Evolutionary conservation across 495 filamentous ascomycete genomes (phyloP), one percentile per base, ranked within the genome.

Genomic region (Hypomontagnella monticulosa): DNA sequence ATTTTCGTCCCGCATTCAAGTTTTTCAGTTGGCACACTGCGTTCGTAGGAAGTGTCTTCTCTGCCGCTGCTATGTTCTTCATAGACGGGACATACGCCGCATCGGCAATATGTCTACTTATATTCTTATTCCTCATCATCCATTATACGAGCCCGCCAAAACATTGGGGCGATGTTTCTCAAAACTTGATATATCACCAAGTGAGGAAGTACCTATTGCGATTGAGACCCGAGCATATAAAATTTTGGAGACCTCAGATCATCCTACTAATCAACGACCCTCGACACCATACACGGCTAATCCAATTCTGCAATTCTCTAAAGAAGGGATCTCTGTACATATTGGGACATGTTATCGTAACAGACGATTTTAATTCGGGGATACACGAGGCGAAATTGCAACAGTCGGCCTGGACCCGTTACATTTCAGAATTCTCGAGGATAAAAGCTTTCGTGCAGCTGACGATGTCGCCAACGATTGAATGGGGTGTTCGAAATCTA

Each of bases 381-480:
- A 91, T 96, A 33, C 86, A 89, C 2, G 92, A 96, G 80, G 91
- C 91, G 10, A 88, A 91, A 53, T 79, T 89, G 42, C 91, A 95
- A 65, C 92, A 96, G 70, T 83, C 81, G 1, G 84, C 90, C 4
- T 96, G 92, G 92, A 88, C 90, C 32, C 93, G 91, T 61, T 90
- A 91, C 61, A 92, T 96, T 44, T 91, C 93, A 58, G 78, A 80
- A 58, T 92, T 87, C 61, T 91, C 89, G n/a, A 90, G 88, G 71
- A 89, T 95, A 63, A 96, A 96, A 73, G 92, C 92, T 0, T 96
- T 96, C 70, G 89, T 93, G 19, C 93, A 96, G 61, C 88, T 96
- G 48, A 85, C 90, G 4, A 87, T 96, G 58, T 89, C 92, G 2
- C 92, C 92, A 0, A 83, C 87, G 7, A 82, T 91, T n/a, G 91